phyloP scores from a whole-genome alignment of 106 monocot species.

The Platanthera guangdongensis region DNA sequence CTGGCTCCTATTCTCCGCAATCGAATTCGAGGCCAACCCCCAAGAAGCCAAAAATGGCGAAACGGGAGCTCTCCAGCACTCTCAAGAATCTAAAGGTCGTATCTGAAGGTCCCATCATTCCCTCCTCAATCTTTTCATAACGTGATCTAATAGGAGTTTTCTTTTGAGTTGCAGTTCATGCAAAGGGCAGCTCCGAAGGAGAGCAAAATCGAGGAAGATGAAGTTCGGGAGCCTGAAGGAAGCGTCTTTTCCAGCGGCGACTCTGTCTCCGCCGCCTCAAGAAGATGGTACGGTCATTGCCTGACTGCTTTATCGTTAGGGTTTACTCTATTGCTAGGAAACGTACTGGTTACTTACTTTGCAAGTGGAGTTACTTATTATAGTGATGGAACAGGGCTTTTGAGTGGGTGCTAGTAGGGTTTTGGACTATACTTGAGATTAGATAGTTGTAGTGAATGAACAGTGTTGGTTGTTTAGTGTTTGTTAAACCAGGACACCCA shows the following conservation, averaged over 20 bases:
- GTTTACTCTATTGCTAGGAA: background rate
- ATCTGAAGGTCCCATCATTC: background rate
- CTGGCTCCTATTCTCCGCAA: background rate
- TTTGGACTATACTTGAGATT: background rate
- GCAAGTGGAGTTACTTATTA: background rate
- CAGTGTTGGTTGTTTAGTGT: no score
- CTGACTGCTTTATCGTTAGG: background rate
- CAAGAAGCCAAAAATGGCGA: constrained; percentile 27
- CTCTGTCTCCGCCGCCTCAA: constrained; percentile 3
- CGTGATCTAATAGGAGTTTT: background rate
- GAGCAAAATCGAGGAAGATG: constrained; percentile 16
- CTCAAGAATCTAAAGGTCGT: constrained; percentile 50
- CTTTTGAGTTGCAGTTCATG: constrained; percentile 42
- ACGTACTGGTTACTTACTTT: background rate
- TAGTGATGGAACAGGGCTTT: background rate
- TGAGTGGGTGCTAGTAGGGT: background rate
- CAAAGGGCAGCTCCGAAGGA: constrained; percentile 28
- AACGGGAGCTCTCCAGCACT: constrained; percentile 58
- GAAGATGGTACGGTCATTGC: constrained; percentile 20
- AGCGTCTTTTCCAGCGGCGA: background rate
- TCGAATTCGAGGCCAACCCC: background rate
- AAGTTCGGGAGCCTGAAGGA: constrained; percentile 5
- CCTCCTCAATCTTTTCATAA: background rate
- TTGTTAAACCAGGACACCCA: no score
- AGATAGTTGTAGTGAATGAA: background rate